Conservation (phyloP, 169 alveolate genomes). For the Eimeria acervulina region DNA sequence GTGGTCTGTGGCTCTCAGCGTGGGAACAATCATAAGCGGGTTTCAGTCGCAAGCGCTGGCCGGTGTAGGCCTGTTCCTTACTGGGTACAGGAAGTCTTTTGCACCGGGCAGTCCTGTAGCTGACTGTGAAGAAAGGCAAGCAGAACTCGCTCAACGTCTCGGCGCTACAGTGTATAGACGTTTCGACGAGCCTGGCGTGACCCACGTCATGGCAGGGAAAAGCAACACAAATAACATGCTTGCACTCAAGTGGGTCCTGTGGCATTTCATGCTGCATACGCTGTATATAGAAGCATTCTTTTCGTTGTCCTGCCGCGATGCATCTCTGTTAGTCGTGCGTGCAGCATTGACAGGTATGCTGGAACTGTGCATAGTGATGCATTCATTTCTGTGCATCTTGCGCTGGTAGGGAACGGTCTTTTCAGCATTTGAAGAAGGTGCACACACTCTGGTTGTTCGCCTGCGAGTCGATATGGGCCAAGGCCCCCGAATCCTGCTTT, state of each 20-base stretch:
- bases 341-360: background rate
- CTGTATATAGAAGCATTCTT: background rate
- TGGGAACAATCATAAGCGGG: slow-evolving; percentile 91
- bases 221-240: slow-evolving; percentile 93
- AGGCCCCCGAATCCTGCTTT: slow-evolving; percentile 88
- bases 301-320: background rate
- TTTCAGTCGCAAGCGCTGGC: slow-evolving; percentile 89
- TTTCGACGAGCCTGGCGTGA: slow-evolving; percentile 90
- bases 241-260: slow-evolving; percentile 62
- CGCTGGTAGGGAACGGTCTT: slow-evolving; percentile 55
- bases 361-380: background rate
- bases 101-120: slow-evolving; percentile 90
- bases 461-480: slow-evolving; percentile 94
- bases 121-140: slow-evolving; percentile 94
- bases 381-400: background rate
- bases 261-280: background rate
- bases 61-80: slow-evolving; percentile 92
- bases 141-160: slow-evolving; percentile 92
- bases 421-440: slow-evolving; percentile 84
- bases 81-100: slow-evolving; percentile 94
- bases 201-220: slow-evolving; percentile 95
- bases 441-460: slow-evolving; percentile 95
- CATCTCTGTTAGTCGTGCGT: background rate
- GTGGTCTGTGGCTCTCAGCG: slow-evolving; percentile 82
- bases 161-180: slow-evolving; percentile 92